phyloP scores from a whole-genome alignment of 2,329 filamentous ascomycete species.

The Pseudogymnoascus sp. region DNA sequence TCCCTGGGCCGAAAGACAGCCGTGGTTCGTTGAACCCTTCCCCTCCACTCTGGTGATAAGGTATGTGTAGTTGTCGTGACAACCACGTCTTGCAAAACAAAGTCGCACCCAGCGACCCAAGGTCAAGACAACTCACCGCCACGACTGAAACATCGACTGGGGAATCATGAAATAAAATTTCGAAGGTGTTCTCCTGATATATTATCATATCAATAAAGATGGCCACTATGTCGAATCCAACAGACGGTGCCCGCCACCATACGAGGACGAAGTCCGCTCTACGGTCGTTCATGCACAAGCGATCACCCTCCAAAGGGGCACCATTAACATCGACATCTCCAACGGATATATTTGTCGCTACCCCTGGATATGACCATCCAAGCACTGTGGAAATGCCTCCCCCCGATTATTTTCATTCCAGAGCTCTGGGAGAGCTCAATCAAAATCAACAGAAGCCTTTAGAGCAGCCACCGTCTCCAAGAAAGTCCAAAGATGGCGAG shows the following conservation, averaged over 20 bases:
- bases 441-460: conserved; percentile 40
- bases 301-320: conserved; percentile 25
- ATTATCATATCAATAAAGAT: conserved; percentile 20
- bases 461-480: conserved; percentile 32
- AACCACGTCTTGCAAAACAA: background rate
- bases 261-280: conserved; percentile 29
- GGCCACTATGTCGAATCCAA: conserved; percentile 18
- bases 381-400: conserved; percentile 30
- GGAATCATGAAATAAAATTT: conserved; percentile 7
- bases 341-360: conserved; percentile 18
- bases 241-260: conserved; percentile 18
- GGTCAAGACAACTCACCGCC: conserved; percentile 2
- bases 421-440: conserved; percentile 48
- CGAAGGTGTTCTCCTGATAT: conserved; percentile 1
- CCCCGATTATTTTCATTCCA: conserved; percentile 31
- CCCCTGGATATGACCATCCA: conserved; percentile 18
- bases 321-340: conserved; percentile 19
- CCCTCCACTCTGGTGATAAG: background rate
- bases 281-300: conserved; percentile 28
- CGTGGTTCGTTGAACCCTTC: conserved; percentile 2
- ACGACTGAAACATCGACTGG: conserved; percentile 6
- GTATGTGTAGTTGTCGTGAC: background rate
- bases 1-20: conserved; percentile 7
- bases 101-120: background rate
- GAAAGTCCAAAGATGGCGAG: conserved; percentile 31